Evolutionary conservation across 2,329 filamentous ascomycete genomes (phyloP).

Genomic region (Sporothrix sp.): DNA sequence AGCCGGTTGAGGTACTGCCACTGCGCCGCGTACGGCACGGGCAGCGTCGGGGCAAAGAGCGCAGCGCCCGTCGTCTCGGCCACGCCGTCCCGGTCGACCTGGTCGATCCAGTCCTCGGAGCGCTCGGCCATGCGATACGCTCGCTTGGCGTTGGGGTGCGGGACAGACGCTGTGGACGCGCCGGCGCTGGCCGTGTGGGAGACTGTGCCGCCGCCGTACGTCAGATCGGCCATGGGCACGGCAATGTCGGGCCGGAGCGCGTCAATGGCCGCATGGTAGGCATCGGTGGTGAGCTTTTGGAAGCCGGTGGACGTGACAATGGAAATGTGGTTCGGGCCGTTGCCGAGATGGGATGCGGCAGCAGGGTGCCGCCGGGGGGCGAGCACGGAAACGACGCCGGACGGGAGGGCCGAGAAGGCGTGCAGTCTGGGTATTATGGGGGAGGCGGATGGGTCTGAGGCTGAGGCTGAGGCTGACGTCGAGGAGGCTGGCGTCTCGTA

Average conservation of each 20-base stretch:
- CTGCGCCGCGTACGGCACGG: conserved; percentile 65
- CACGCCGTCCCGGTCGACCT: conserved; percentile 45
- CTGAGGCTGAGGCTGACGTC: not conserved
- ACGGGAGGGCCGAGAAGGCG: conserved; percentile 63
- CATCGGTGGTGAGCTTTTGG: conserved; percentile 54
- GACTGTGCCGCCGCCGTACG: conserved; percentile 27
- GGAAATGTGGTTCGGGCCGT: conserved; percentile 61
- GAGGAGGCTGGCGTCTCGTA: conserved; percentile 8
- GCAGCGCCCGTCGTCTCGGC: conserved; percentile 23
- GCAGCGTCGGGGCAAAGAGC: conserved; percentile 60
- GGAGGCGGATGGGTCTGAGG: not conserved
- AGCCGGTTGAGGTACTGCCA: conserved; percentile 70
- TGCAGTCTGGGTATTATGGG: conserved; percentile 45
- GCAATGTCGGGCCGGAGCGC: conserved; percentile 71
- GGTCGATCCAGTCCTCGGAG: conserved; percentile 70
- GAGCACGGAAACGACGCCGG: conserved; percentile 58
- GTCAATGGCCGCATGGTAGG: conserved; percentile 57
- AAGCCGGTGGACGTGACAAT: conserved; percentile 85
- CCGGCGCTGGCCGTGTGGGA: not conserved
- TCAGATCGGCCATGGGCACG: conserved; percentile 67
- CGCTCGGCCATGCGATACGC: conserved; percentile 75
- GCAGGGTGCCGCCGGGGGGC: conserved; percentile 70
- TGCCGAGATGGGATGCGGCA: conserved; percentile 59
- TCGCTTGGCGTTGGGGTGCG: conserved; percentile 52
- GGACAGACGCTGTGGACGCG: conserved; percentile 1